Evolutionary conservation across 169 alveolate genomes (phyloP).

Genomic region (Plasmodium malariae): DNA sequence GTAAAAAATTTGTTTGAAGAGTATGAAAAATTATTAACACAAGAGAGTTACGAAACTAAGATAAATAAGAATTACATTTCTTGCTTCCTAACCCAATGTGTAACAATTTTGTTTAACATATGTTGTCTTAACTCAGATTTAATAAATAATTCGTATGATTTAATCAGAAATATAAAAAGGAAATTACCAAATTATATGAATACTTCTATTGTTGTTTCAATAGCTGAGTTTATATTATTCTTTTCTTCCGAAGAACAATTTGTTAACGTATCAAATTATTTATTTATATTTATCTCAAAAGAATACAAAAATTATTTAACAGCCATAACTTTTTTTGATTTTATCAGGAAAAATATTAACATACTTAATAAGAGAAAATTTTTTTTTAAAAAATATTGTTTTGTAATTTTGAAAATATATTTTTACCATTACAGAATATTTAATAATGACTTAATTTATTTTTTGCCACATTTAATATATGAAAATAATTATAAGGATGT

Average conservation of each 20-base stretch:
- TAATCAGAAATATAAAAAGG: conserved; percentile 28
- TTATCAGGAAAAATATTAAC: conserved; percentile 26
- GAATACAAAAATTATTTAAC: conserved; percentile 42
- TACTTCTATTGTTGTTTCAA: conserved; percentile 15
- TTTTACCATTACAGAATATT: conserved; percentile 46
- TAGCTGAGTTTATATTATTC: conserved; percentile 48
- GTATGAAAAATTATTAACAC: conserved; percentile 2
- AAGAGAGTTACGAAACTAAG: background rate
- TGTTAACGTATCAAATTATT: conserved; percentile 47
- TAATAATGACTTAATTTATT: conserved; percentile 36
- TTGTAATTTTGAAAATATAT: conserved; percentile 22
- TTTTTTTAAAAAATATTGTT: conserved; percentile 36
- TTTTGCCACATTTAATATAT: conserved; percentile 28
- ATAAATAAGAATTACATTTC: conserved; percentile 27
- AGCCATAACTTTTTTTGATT: conserved; percentile 55
- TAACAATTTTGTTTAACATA: conserved; percentile 18
- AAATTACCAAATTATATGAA: conserved; percentile 19
- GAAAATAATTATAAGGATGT: conserved; percentile 51
- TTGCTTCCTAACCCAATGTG: conserved; percentile 31
- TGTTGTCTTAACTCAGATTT: conserved; percentile 20
- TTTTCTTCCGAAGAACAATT: conserved; percentile 27
- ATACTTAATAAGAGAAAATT: conserved; percentile 23
- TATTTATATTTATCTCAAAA: background rate
- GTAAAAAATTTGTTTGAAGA: conserved; percentile 24
- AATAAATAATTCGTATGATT: conserved; percentile 14